Evolutionary conservation across 2,329 filamentous ascomycete species (phyloP), one percentile per base, ranked within the genome.

Genomic region (Diaporthe amygdali): DNA sequence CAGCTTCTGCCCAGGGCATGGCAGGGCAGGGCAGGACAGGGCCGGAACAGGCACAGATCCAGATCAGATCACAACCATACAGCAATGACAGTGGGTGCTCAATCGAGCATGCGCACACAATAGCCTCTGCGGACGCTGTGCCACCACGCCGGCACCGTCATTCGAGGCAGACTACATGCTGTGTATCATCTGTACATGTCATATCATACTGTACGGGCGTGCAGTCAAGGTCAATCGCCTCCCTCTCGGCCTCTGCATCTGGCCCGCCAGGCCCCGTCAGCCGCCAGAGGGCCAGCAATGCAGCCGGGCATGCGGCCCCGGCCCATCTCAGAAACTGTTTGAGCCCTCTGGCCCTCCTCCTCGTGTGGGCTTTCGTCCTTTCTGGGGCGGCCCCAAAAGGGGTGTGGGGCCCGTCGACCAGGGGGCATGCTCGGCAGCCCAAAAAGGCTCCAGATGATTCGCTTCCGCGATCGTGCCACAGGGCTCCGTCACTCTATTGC

Each of bases 401-500:
- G 54, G 71, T 72, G 71, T 70, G 67, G 67, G 20, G 44, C 37
- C 22, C 34, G 27, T 27, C 39, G 70, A 63, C 59, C 59, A 68
- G 66, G 56, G 46, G 34, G 22, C 3, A 14, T 15, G 30, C 63
- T 66, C 46, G 46, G 46, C 37, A 63, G 69, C 39, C 66, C 59
- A 69, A 47, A 46, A 56, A 55, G 70, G 51, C 59, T 69, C 44
- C 66, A 72, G 59, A 61, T 66, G 70, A 69, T 69, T 66, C 59
- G 70, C 59, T 69, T 72, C 67, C 66, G 66, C 70, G 66, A 69
- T 47, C 49, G 41, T 63, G 59, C 59, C 41, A 47, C 59, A 63
- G 27, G 59, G 59, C 59, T 64, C 44, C n/a, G 44, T 64, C 44
- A 64, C 34, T 64, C 37, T 64, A 64, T 37, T 17, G 30, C 41